These are phyloP conservation scores for Citrus unshiu DNA, from an alignment of 345 rosid species.

Conservation along the genomic window DNA sequence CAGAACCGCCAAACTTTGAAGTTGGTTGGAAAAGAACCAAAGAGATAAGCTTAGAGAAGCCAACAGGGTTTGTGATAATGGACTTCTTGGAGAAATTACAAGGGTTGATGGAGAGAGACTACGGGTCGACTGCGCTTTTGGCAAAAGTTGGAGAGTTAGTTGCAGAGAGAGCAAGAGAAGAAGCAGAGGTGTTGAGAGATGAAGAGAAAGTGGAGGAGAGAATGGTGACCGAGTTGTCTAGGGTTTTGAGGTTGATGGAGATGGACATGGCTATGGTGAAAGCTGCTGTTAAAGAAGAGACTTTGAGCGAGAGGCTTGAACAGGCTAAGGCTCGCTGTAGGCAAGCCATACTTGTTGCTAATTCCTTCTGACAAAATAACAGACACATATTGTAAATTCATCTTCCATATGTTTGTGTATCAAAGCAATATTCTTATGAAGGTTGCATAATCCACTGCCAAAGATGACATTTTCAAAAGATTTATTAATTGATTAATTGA, in stretches of 20 bases:
- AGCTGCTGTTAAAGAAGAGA: conserved; percentile 80
- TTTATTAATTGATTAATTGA: neutral
- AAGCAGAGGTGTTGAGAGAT: conserved; percentile 77
- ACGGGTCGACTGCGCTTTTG: conserved; percentile 70
- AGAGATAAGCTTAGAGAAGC: conserved; percentile 62
- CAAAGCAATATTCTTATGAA: neutral
- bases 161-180: conserved; percentile 86
- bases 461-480: neutral
- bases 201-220: conserved; percentile 81
- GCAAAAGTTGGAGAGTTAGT: conserved; percentile 82
- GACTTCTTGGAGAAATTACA: conserved; percentile 76
- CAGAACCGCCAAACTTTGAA: conserved; percentile 76
- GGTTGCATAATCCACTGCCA: neutral
- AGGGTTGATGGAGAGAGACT: conserved; percentile 68
- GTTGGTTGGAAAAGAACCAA: conserved; percentile 86
- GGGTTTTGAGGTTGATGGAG: conserved; percentile 91
- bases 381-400: neutral
- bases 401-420: neutral
- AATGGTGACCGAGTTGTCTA: conserved; percentile 80
- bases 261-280: conserved; percentile 97
- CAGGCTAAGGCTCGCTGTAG: conserved; percentile 86
- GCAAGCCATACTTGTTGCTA: conserved; percentile 88
- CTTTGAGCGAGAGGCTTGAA: conserved; percentile 63
- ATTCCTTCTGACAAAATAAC: conserved; percentile 44
- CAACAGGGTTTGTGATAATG: conserved; percentile 74